Conservation (phyloP, 768 basidiomycete genomes). For the Naganishia vaughanmartiniae region DNA sequence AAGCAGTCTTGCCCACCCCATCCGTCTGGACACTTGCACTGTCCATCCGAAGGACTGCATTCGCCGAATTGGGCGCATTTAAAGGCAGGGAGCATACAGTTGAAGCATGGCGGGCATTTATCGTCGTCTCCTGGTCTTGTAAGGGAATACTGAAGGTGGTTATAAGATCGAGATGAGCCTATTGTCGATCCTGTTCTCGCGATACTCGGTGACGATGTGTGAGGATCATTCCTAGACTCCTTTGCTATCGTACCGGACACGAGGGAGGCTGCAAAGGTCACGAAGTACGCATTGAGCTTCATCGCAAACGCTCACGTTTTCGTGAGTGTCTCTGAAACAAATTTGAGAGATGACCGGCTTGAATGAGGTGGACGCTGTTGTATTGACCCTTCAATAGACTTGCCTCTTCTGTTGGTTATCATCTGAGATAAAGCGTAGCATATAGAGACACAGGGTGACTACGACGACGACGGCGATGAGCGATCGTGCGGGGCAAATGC, state of each 20-base stretch:
- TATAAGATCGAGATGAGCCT: slow-evolving; percentile 2
- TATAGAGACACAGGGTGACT: neutral
- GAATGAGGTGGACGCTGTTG: neutral
- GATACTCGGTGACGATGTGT: neutral
- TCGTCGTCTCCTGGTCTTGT: slow-evolving; percentile 29
- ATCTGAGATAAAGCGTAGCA: neutral
- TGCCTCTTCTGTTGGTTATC: neutral
- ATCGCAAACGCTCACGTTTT: neutral
- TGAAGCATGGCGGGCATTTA: slow-evolving; percentile 71
- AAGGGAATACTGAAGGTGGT: neutral
- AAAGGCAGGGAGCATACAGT: slow-evolving; percentile 87
- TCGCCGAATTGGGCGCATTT: slow-evolving; percentile 78
- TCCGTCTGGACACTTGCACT: slow-evolving; percentile 95
- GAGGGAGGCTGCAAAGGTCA: neutral
- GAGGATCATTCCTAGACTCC: neutral
- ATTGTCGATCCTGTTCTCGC: neutral
- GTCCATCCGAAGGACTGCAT: slow-evolving; percentile 88
- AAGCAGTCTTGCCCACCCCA: slow-evolving; percentile 97
- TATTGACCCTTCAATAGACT: neutral
- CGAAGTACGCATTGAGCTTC: neutral
- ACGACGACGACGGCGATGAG: slow-evolving; percentile 11
- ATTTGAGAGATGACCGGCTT: no score
- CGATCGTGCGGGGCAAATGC: neutral
- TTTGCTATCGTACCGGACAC: neutral
- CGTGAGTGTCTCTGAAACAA: no score